These are phyloP conservation scores for Lentinus brumalis DNA, from an alignment of 768 basidiomycete species.

Conservation along the genomic window DNA sequence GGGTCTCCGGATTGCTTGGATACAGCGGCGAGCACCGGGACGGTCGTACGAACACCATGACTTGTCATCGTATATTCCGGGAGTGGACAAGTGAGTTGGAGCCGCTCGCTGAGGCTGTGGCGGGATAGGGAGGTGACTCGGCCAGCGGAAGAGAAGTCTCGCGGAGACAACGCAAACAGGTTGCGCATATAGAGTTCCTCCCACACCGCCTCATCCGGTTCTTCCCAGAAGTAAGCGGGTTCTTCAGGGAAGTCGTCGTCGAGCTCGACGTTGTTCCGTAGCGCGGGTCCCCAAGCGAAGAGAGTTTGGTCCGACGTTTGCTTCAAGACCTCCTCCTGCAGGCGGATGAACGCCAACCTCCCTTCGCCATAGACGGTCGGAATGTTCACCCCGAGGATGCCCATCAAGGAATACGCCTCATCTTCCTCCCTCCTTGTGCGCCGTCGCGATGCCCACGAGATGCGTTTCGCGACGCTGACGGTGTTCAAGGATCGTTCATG, in stretches of 20 bases:
- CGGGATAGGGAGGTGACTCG: neutral
- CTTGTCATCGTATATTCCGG: neutral
- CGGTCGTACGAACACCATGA: constrained; percentile 1
- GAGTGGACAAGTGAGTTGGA: neutral
- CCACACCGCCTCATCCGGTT: neutral
- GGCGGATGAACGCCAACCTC: constrained; percentile 1
- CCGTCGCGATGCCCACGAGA: constrained; percentile 11
- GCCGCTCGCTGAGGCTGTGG: neutral
- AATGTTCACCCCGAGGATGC: constrained; percentile 7
- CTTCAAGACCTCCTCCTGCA: constrained; percentile 9
- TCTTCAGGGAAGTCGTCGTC: neutral
- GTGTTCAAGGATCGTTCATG: neutral
- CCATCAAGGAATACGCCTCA: constrained; percentile 11
- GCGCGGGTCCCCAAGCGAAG: constrained; percentile 4
- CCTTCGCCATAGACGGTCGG: constrained; percentile 11
- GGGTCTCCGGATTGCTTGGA: neutral
- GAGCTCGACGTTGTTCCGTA: neutral
- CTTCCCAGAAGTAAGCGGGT: neutral
- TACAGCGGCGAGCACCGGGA: constrained; percentile 1
- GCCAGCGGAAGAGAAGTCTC: neutral
- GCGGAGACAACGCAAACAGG: constrained; percentile 1
- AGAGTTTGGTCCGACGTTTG: constrained; percentile 2
- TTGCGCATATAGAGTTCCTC: neutral
- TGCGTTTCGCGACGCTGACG: constrained; percentile 7
- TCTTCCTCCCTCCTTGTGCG: constrained; percentile 6